phyloP scores from a whole-genome alignment of 139 green algal species.

The Nannochloris sp. region DNA sequence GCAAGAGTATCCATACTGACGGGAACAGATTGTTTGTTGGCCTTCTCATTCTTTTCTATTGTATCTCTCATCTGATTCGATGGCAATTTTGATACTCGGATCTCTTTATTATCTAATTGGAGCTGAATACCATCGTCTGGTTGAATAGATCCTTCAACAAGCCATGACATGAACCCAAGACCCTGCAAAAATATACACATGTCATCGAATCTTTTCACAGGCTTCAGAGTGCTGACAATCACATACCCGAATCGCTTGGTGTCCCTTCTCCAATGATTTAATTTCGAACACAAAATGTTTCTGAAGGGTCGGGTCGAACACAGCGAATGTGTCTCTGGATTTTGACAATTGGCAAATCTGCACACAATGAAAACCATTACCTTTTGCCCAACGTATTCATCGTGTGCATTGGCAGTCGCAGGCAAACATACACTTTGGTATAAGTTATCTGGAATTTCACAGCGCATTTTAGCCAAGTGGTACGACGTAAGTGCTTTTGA shows the following conservation, averaged over 20 bases:
- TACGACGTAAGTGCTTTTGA: too few species aligned
- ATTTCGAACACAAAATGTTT: slow-evolving; percentile 2
- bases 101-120: not conserved
- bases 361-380: too few species aligned
- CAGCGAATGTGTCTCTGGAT: not conserved
- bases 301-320: not conserved
- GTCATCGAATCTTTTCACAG: too few species aligned
- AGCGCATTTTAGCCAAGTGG: too few species aligned
- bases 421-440: too few species aligned
- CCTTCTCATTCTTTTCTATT: not conserved
- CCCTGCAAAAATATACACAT: not conserved
- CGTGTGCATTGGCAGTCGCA: too few species aligned
- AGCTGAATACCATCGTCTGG: not conserved
- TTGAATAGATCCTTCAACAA: not conserved
- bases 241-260: too few species aligned
- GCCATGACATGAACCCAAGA: not conserved
- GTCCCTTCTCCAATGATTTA: not conserved
- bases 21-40: not conserved
- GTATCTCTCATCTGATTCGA: not conserved
- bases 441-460: too few species aligned
- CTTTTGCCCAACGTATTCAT: too few species aligned
- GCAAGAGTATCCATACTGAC: not conserved
- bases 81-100: not conserved
- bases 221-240: too few species aligned
- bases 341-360: too few species aligned